phyloP scores from a whole-genome alignment of 139 green algal genomes.

The Deuterostichococcus epilithicus region DNA sequence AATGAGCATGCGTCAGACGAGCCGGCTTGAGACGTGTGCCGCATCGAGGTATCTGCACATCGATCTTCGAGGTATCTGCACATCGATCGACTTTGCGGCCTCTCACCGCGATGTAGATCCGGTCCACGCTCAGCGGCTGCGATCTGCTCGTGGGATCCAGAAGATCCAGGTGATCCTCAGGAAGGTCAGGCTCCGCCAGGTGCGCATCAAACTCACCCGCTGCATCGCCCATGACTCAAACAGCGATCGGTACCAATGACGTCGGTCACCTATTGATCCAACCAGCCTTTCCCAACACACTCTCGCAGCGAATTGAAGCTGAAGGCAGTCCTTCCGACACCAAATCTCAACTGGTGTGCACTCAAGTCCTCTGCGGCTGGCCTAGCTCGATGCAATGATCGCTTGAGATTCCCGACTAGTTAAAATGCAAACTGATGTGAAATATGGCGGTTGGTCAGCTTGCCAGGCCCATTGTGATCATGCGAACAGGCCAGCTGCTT shows the following conservation, averaged over 20 bases:
- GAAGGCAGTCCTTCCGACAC: background rate
- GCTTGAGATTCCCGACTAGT: background rate
- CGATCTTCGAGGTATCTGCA: no score
- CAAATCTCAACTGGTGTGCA: background rate
- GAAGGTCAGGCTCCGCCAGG: background rate
- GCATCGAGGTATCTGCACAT: no score
- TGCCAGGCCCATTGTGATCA: no score
- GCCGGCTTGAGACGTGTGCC: no score
- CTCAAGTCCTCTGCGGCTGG: no score
- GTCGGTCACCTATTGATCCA: background rate
- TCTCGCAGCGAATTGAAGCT: background rate
- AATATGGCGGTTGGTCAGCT: no score
- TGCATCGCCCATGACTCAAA: no score
- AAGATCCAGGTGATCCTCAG: background rate
- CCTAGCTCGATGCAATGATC: background rate
- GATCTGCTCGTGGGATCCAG: background rate
- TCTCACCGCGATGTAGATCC: background rate
- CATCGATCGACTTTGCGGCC: no score
- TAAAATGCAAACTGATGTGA: background rate
- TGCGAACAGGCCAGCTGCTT: background rate
- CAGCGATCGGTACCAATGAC: background rate
- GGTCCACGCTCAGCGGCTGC: background rate
- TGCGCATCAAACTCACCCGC: no score
- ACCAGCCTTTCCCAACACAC: background rate
- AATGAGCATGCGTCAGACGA: no score